phyloP scores from a whole-genome alignment of 2,329 filamentous ascomycete genomes.

The Microsporum canis region DNA sequence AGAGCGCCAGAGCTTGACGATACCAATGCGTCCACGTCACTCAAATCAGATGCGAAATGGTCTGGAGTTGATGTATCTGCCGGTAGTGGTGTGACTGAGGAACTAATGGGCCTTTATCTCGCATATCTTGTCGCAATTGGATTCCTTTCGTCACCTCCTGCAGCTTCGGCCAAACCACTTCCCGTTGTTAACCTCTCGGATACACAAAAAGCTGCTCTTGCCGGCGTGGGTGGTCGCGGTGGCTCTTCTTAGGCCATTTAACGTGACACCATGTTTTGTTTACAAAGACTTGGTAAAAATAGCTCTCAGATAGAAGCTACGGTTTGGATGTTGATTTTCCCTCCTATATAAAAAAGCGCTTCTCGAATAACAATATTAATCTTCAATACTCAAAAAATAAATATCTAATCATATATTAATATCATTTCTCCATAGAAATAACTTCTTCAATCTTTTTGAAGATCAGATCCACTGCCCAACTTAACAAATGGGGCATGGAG shows the following conservation, averaged over 20 bases:
- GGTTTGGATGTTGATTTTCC: not conserved
- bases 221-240: conserved; percentile 41
- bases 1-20: conserved; percentile 66
- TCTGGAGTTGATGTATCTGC: conserved; percentile 42
- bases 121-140: conserved; percentile 48
- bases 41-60: conserved; percentile 52
- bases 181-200: conserved; percentile 33
- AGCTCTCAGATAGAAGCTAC: not conserved
- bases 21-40: conserved; percentile 51
- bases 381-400: not conserved
- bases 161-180: conserved; percentile 25
- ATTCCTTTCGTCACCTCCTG: conserved; percentile 44
- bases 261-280: not conserved
- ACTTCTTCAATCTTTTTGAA: conserved; percentile 31
- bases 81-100: conserved; percentile 43
- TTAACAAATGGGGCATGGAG: conserved; percentile 51
- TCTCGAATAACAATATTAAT: not conserved
- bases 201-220: conserved; percentile 34
- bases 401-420: not conserved
- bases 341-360: not conserved
- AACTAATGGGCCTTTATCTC: conserved; percentile 49
- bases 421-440: not conserved
- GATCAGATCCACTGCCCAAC: conserved; percentile 57
- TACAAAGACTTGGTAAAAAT: not conserved
- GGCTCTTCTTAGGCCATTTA: conserved; percentile 7